Base-by-base conservation (phyloP, 176 grass and related monocot genomes). In the Poa annua region DNA sequence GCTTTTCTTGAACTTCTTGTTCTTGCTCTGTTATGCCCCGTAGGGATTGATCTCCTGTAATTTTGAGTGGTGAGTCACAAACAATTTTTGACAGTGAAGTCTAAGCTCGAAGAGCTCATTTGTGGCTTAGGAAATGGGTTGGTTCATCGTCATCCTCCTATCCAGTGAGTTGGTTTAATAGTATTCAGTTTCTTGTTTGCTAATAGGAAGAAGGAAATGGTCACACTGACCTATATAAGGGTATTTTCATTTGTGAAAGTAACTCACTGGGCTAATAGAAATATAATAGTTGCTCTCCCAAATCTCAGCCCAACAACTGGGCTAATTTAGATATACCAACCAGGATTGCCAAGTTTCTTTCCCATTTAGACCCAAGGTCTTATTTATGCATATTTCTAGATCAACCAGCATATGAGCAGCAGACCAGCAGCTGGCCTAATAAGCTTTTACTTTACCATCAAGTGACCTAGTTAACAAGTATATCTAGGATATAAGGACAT, bases 1-100 rank as follows among this genome's bases (percentile, higher is more conserved):
- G 64, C 45, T 73, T 90, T 73, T 95, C 91, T 86, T 91, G 75
- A 21, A 52, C 53, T 60, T 92, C 71, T 65, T 98, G 76, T 83
- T 87, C 85, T 74, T 87, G 80, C 39, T 80, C 90, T 4, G 42
- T 53, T 25, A 71, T 67, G 9, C 75, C 89, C 34, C 64, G 85
- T 50, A 83, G 77, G 15, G 91, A 89, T 62, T 85, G 85, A 61
- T 92, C 93, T 80, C 94, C 96, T 95, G 81, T 22, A 60, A 75
- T 51, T 83, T 81, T 38, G 8, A 53, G 39, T 66, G 36, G 17
- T 29, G 70, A 44, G 65, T 47, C 35, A 72, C 22, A 57, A 72
- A 78, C 35, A 24, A 1, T 74, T 55, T 54, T 73, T 60, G 26
- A 36, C 50, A 29, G 11, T 54, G 34, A 54, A 15, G 14, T 75